A percentile compares a stretch with the other conserved stretches of the same genome.
Evolutionary conservation across 352 stramenopile species (phyloP).

Genomic region (Phytophthora europaea): DNA sequence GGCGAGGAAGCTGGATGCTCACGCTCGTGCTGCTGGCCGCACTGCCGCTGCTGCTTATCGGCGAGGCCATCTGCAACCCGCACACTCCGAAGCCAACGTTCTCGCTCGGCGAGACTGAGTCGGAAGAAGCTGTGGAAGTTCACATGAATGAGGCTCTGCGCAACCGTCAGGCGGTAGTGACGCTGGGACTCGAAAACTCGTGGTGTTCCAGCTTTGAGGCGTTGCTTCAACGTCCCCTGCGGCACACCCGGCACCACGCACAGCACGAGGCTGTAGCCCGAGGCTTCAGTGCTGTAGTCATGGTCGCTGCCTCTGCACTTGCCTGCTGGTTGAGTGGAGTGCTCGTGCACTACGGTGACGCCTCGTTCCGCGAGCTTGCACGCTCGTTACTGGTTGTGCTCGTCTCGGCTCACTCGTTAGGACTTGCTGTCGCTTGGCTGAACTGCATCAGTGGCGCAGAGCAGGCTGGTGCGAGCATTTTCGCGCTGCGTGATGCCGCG

Average conservation of each 20-base stretch:
- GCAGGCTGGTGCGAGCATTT: conserved; percentile 39
- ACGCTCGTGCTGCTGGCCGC: conserved; percentile 67
- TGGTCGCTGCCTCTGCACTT: conserved; percentile 54
- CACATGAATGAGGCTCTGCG: conserved; percentile 58
- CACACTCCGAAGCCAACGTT: conserved; percentile 2
- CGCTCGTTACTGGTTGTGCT: conserved; percentile 57
- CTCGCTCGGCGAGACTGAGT: conserved; percentile 7
- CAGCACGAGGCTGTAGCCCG: conserved; percentile 47
- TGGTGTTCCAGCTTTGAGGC: conserved; percentile 42
- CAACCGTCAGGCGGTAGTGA: conserved; percentile 50
- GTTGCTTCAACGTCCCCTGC: conserved; percentile 37
- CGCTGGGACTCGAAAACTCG: conserved; percentile 46
- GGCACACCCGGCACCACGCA: conserved; percentile 22
- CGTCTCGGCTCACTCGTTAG: conserved; percentile 48
- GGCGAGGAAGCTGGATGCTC: conserved; percentile 65
- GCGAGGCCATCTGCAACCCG: conserved; percentile 40
- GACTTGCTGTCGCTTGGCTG: conserved; percentile 43
- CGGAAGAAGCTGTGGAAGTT: conserved; percentile 39
- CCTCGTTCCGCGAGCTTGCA: conserved; percentile 55
- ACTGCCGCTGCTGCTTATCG: conserved; percentile 68
- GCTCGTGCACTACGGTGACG: conserved; percentile 50
- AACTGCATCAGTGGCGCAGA: conserved; percentile 30
- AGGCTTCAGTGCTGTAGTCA: conserved; percentile 75
- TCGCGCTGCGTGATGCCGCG: conserved; percentile 39
- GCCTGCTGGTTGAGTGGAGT: conserved; percentile 71